phyloP scores from a whole-genome alignment of 257 asterid genomes.

The Plantago ovata region DNA sequence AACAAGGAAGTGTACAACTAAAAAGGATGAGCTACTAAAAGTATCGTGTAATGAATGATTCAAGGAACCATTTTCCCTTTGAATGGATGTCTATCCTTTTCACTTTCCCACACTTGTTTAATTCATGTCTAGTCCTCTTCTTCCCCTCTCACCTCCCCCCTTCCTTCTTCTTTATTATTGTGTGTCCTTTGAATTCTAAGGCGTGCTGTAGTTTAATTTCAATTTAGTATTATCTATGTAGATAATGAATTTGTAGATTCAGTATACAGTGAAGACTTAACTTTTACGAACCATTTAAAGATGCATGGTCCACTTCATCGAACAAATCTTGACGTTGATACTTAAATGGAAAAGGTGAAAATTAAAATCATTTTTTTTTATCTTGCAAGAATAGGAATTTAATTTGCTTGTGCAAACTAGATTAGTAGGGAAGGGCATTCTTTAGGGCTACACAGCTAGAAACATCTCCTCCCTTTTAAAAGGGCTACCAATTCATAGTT shows the following conservation, averaged over 20 bases:
- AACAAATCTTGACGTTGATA: constrained; percentile 33
- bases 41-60: constrained; percentile 19
- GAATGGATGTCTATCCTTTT: constrained; percentile 44
- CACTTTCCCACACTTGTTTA: constrained; percentile 31
- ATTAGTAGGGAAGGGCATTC: background rate
- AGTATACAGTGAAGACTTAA: background rate
- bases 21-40: background rate
- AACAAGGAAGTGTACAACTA: background rate
- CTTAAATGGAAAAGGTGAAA: constrained; percentile 1
- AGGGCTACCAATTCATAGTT: constrained; percentile 11
- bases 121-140: constrained; percentile 35
- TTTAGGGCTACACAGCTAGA: constrained; percentile 11
- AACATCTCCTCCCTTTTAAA: constrained; percentile 18
- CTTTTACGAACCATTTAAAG: constrained; percentile 21
- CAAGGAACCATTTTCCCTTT: constrained; percentile 33
- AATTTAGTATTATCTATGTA: no score
- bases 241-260: no score
- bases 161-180: background rate
- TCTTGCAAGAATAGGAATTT: constrained; percentile 13
- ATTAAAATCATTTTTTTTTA: background rate
- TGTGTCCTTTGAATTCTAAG: background rate
- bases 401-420: constrained; percentile 5
- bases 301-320: constrained; percentile 24
- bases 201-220: no score
- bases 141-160: background rate